phyloP scores from a whole-genome alignment of 1,139 yeast species.

The Candida tetrigidarum region DNA sequence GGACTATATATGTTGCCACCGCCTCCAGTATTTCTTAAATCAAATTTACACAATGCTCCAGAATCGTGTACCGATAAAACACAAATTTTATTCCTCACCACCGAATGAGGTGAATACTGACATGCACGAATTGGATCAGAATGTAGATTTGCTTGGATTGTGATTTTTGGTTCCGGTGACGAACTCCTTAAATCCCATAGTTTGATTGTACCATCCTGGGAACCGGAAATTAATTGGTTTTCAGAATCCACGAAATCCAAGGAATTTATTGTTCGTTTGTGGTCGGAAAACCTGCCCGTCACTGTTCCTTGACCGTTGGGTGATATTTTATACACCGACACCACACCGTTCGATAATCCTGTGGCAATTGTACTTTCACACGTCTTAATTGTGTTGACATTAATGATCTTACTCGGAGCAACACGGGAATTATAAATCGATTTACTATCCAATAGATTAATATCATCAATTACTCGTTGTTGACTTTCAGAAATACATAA shows the following conservation, averaged over 20 bases:
- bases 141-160: constrained; percentile 51
- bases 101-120: constrained; percentile 58
- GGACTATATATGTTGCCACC: constrained; percentile 28
- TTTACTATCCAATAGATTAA: constrained; percentile 49
- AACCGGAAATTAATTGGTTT: constrained; percentile 73
- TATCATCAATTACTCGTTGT: constrained; percentile 39
- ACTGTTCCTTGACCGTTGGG: constrained; percentile 44
- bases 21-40: constrained; percentile 50
- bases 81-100: constrained; percentile 35
- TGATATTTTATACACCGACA: constrained; percentile 36
- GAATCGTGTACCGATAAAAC: constrained; percentile 78
- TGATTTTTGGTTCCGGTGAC: constrained; percentile 46
- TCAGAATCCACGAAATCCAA: constrained; percentile 67
- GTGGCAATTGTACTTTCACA: constrained; percentile 42
- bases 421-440: constrained; percentile 47
- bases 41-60: constrained; percentile 87
- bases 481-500: constrained; percentile 48
- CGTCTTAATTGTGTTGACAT: constrained; percentile 47
- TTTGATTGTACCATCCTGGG: constrained; percentile 88
- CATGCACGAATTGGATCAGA: constrained; percentile 69
- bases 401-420: constrained; percentile 40
- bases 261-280: constrained; percentile 80
- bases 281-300: constrained; percentile 61
- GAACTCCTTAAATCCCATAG: constrained; percentile 83
- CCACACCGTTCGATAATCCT: constrained; percentile 46